Percentiles rank a stretch among this genome's conserved stretches.
Evolutionary conservation across 768 basidiomycete species (phyloP).

Genomic region (Phylloporus scabripes): DNA sequence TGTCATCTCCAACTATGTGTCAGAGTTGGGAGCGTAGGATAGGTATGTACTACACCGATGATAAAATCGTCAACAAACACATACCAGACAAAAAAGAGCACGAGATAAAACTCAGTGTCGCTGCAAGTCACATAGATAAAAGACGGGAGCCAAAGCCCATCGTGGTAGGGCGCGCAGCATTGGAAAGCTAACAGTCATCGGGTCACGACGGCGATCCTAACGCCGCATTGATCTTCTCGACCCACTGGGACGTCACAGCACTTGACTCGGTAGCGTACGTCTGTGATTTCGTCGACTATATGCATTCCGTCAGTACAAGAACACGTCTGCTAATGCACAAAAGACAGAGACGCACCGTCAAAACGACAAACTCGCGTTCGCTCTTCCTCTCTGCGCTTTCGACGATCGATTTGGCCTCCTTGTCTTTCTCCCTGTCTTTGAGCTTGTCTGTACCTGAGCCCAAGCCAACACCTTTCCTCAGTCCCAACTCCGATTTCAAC

Average conservation of each 20-base stretch:
- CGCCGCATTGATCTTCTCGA: slow-evolving; percentile 36
- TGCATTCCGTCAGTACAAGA: background rate
- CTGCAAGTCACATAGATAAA: background rate
- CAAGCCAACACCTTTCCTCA: slow-evolving; percentile 23
- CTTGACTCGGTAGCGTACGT: slow-evolving; percentile 39
- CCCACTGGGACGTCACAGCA: slow-evolving; percentile 32
- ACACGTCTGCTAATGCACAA: background rate
- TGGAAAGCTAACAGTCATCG: background rate
- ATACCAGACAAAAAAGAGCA: background rate
- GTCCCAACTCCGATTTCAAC: slow-evolving; percentile 49
- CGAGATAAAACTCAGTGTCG: background rate
- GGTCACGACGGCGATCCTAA: slow-evolving; percentile 13
- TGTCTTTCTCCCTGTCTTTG: slow-evolving; percentile 41
- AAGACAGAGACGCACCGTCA: slow-evolving; percentile 42
- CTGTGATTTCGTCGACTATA: slow-evolving; percentile 43
- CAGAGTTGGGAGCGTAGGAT: background rate
- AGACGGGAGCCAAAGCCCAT: background rate
- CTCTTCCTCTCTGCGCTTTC: slow-evolving; percentile 47
- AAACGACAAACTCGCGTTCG: slow-evolving; percentile 54
- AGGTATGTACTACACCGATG: background rate
- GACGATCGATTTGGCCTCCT: slow-evolving; percentile 42
- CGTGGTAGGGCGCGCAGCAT: background rate
- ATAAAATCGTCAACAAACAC: background rate
- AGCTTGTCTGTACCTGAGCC: slow-evolving; percentile 14
- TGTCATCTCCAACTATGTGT: background rate